These are phyloP conservation scores for Neocucurbitaria cava DNA, from an alignment of 2,329 filamentous ascomycete genomes.

Conservation along the genomic window DNA sequence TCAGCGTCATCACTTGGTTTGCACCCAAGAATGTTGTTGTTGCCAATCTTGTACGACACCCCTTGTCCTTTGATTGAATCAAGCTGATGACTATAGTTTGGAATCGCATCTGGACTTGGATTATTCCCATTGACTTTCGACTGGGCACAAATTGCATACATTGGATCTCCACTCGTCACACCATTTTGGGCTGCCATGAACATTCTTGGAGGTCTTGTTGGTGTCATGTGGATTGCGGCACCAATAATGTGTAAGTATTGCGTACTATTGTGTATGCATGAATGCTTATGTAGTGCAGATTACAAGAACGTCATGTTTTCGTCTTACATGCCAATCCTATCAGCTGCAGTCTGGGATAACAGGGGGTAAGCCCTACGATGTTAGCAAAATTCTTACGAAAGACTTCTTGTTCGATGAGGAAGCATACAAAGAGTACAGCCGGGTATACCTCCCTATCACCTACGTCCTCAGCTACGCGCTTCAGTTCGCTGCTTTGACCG, in stretches of 20 bases:
- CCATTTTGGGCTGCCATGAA: slow-evolving; percentile 89
- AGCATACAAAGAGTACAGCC: slow-evolving; percentile 81
- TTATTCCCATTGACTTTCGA: slow-evolving; percentile 88
- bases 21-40: slow-evolving; percentile 85
- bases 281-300: slow-evolving; percentile 51
- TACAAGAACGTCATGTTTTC: slow-evolving; percentile 82
- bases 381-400: slow-evolving; percentile 77
- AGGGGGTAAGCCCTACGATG: slow-evolving; percentile 80
- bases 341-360: slow-evolving; percentile 85
- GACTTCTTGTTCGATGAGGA: slow-evolving; percentile 80
- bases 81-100: slow-evolving; percentile 61
- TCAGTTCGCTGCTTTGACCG: slow-evolving; percentile 82
- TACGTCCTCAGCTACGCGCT: slow-evolving; percentile 87
- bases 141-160: slow-evolving; percentile 89
- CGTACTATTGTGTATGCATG: not conserved
- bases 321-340: slow-evolving; percentile 86
- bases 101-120: slow-evolving; percentile 82
- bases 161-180: slow-evolving; percentile 82
- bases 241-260: slow-evolving; percentile 68
- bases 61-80: not conserved
- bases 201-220: slow-evolving; percentile 77
- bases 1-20: slow-evolving; percentile 89
- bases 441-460: slow-evolving; percentile 84
- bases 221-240: slow-evolving; percentile 86
- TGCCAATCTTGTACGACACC: slow-evolving; percentile 69